phyloP scores from a whole-genome alignment of 1,284 basidiomycete species.

The Sporisorium reilianum region DNA sequence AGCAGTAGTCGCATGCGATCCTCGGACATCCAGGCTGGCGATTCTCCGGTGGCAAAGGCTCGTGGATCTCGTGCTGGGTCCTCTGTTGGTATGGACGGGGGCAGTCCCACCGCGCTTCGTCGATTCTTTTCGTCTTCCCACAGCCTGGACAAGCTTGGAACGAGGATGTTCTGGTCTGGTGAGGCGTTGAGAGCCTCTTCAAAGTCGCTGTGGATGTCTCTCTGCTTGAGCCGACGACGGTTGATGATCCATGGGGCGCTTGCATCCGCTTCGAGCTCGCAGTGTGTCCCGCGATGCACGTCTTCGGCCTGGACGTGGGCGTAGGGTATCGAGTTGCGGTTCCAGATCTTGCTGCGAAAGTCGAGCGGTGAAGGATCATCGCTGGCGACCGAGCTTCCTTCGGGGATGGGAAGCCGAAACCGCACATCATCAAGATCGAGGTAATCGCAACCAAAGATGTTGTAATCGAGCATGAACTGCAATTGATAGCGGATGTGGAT shows the following conservation, averaged over 20 bases:
- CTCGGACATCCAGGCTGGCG: slow-evolving; percentile 65
- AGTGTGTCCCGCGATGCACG: slow-evolving; percentile 74
- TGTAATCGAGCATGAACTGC: slow-evolving; percentile 96
- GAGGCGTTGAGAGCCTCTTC: slow-evolving; percentile 28
- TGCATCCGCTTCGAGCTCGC: slow-evolving; percentile 86
- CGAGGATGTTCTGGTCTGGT: slow-evolving; percentile 76
- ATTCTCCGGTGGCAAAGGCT: slow-evolving; percentile 39
- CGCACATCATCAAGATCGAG: slow-evolving; percentile 75
- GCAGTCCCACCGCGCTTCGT: slow-evolving; percentile 70
- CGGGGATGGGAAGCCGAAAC: slow-evolving; percentile 73
- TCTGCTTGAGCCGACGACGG: slow-evolving; percentile 76
- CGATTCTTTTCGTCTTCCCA: slow-evolving; percentile 93
- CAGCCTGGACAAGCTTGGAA: slow-evolving; percentile 87
- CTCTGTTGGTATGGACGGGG: slow-evolving; percentile 50
- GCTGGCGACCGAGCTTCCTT: slow-evolving; percentile 39
- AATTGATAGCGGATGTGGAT: slow-evolving; percentile 88
- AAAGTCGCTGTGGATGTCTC: slow-evolving; percentile 79
- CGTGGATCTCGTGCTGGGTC: slow-evolving; percentile 51
- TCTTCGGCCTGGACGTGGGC: slow-evolving; percentile 41
- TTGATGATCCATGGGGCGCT: slow-evolving; percentile 87
- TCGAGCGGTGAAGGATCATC: slow-evolving; percentile 25
- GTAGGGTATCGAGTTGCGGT: slow-evolving; percentile 37
- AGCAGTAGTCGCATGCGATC: slow-evolving; percentile 68
- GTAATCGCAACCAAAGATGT: slow-evolving; percentile 93
- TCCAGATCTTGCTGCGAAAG: slow-evolving; percentile 37